These are phyloP conservation scores for Triticum turgidum DNA, from an alignment of 176 grass and related monocot genomes.

Conservation along the genomic window DNA sequence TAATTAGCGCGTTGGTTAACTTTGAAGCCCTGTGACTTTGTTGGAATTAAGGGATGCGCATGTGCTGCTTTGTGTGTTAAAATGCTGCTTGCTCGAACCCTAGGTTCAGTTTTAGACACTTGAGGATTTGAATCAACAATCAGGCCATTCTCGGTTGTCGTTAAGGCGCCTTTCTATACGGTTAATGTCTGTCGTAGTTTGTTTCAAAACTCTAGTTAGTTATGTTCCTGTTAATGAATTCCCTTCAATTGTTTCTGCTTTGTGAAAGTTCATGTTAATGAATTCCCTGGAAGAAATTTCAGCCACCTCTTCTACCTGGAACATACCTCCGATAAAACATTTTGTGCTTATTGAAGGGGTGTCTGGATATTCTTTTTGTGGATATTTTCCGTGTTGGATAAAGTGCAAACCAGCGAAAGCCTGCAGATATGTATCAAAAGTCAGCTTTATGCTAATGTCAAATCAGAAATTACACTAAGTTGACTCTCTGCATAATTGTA, in stretches of 20 bases:
- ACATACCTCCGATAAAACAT: not conserved
- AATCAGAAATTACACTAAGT: not conserved
- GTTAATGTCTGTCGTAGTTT: not conserved
- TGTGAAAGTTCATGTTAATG: not conserved
- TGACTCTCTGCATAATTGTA: not conserved
- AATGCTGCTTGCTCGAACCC: not conserved
- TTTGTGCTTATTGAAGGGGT: not conserved
- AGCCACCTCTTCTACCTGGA: not conserved
- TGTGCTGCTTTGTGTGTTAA: not conserved
- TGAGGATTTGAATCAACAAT: not conserved
- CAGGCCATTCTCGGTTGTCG: not conserved
- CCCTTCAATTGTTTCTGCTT: not conserved
- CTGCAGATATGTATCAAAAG: not conserved
- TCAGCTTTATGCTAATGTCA: not conserved
- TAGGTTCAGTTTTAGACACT: not conserved
- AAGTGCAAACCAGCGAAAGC: not conserved
- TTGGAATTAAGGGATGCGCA: not conserved
- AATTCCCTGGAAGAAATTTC: not conserved
- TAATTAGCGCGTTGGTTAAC: not conserved
- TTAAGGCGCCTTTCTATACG: fast-evolving
- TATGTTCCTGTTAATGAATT: not conserved
- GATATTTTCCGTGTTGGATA: not conserved
- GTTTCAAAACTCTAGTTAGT: not conserved
- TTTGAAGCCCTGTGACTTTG: not conserved
- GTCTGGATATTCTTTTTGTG: not conserved